Base-by-base conservation (phyloP, 23 red algal species). In the Rhodosorus marinus region DNA sequence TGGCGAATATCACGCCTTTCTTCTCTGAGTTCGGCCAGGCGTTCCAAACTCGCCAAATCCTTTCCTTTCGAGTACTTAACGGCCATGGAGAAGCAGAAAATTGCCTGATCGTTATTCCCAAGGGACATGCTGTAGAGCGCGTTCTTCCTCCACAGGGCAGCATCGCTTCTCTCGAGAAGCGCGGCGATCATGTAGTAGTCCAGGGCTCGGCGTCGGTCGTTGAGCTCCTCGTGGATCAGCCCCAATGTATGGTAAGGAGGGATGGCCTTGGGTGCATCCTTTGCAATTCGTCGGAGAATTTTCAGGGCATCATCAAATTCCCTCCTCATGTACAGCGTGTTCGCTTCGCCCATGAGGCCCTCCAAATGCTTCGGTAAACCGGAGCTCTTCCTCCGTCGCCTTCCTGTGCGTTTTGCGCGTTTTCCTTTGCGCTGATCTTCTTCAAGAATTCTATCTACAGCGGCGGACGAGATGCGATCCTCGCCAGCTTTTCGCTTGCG, bases 181-280 rank as follows among this genome's bases (percentile, higher is more conserved):
- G 76, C 87, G 19, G 87, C 87, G 54, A 61, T 69, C 46, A 94
- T 74, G 51, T 46, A 71, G 7, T 29, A 26, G 27, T 78, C 69
- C 29, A 94, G 52, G n/a, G 87, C 76, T 34, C 55, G 71, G n/a
- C 54, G 47, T 31, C 1, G 36, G 30, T 94, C 77, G 29, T 66
- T 72, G 24, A 57, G 49, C 25, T 60, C 65, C 50, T 68, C 69
- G 8, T 59, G 52, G 20, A 94, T 78, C 9, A 94, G 66, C 14
- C 49, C 76, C 9, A 94, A 57, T 6, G 77, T 94, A 26, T 75
- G 45, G 58, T 76, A 74, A 3, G 87, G 59, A 4, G 87, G 71
- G 57, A 65, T 58, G 17, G 79, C 76, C 55, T 62, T 82, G 21
- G 87, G 87, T 20, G 75, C 87, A 52, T 71, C 70, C 29, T 38